Evolutionary conservation across 2,329 filamentous ascomycete species (phyloP).

Genomic region (Ilyonectria destructans): DNA sequence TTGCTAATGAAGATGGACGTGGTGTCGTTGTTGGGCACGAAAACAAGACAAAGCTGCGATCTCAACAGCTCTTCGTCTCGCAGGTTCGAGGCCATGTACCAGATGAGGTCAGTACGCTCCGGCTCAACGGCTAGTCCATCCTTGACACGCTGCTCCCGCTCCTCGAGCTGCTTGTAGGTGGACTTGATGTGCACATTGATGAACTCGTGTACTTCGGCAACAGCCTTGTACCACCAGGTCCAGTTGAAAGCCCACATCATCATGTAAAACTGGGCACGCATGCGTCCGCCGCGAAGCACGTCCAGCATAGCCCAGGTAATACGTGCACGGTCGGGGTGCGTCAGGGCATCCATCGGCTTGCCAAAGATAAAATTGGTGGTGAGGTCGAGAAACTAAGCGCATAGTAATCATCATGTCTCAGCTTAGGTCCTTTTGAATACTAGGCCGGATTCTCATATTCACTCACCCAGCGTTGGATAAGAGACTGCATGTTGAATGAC

Average conservation of each 20-base stretch:
- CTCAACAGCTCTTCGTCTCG: conserved; percentile 27
- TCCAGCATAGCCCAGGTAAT: conserved; percentile 40
- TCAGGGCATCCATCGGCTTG: conserved; percentile 35
- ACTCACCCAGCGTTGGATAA: conserved; percentile 38
- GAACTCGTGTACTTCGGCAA: conserved; percentile 35
- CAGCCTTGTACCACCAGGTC: conserved; percentile 39
- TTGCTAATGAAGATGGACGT: conserved; percentile 38
- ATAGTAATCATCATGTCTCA: neutral
- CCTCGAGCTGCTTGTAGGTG: conserved; percentile 35
- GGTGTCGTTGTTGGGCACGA: conserved; percentile 39
- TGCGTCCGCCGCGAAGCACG: conserved; percentile 34
- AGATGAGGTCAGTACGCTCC: conserved; percentile 35
- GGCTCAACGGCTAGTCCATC: conserved; percentile 32
- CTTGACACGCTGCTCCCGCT: conserved; percentile 34
- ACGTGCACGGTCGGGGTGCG: conserved; percentile 31
- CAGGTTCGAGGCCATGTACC: conserved; percentile 38
- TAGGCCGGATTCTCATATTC: neutral
- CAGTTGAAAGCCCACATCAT: conserved; percentile 41
- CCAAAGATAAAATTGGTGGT: conserved; percentile 40
- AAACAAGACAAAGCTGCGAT: conserved; percentile 37
- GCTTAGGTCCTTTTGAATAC: neutral
- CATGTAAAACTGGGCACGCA: conserved; percentile 35
- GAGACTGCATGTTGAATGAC: conserved; percentile 37
- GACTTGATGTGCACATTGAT: conserved; percentile 35
- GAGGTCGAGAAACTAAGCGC: conserved; percentile 37